Base-by-base conservation (phyloP, 345 rosid genomes). In the Camelina laxa region DNA sequence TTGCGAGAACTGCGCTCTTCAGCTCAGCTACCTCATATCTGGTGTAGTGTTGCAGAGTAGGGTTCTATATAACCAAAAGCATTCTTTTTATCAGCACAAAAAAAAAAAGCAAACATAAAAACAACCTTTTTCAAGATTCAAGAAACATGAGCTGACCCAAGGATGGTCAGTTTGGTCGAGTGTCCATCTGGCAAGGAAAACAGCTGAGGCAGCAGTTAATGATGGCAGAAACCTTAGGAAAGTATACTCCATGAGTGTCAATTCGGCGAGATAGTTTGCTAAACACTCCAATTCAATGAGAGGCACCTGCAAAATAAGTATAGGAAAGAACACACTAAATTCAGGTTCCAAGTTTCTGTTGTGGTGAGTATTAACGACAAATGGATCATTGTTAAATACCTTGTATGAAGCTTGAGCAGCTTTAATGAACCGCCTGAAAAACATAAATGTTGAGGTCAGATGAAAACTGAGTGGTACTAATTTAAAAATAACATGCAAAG, bases 161-260 rank as follows among this genome's bases (percentile, higher is more conserved):
- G 99, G 99, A 80, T 90, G 76, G 68, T 78, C 92, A 50, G 90
- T 82, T 64, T 87, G 97, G 65, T 83, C 56, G 65, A 94, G 93
- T 17, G 95, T 90, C 97, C 97, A 92, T 82, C 84, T 79, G 51
- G 99, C 97, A 17, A 94, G 85, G 80, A 94, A 87, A 61, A 94
- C 96, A 17, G 97, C 89, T 65, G 98, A 90, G 27, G 98, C 98
- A 35, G 98, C 98, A 61, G 83, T 60, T 17, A 85, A 73, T 24
- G 98, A 94, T 54, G 98, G 98, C 38, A 87, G 75, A 80, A 84
- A 86, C 84, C 82, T 85, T 24, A 88, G 82, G 85, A 92, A 90
- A 77, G 67, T 82, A 70, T 92, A 92, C 53, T 92, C 96, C 31
- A 85, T 35, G n/a, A 92, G 96, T 47, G 90, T 88, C 80, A 92